phyloP scores from a whole-genome alignment of 345 rosid species.

The Citrus sp. region DNA sequence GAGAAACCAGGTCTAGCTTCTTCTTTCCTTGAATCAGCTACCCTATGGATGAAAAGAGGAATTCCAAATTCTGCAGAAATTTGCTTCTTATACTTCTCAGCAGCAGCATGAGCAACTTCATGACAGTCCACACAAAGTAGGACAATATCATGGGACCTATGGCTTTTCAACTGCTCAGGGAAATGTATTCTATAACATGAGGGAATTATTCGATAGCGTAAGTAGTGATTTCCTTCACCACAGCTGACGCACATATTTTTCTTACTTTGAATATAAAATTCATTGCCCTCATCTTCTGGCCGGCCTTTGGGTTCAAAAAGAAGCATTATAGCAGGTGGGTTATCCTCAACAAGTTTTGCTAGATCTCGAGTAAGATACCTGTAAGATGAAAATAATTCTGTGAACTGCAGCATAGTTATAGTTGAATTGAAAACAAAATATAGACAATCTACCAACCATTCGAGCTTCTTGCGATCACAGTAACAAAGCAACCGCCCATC shows the following conservation, averaged over 20 bases:
- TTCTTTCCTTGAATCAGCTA: slow-evolving; percentile 52
- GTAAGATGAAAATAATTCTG: slow-evolving; percentile 9
- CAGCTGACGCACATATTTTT: slow-evolving; percentile 91
- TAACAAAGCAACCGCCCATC: slow-evolving; percentile 94
- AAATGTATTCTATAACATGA: slow-evolving; percentile 96
- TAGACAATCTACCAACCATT: slow-evolving; percentile 54
- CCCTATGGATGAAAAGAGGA: slow-evolving; percentile 84
- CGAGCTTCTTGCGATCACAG: slow-evolving; percentile 85
- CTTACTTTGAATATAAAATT: slow-evolving; percentile 91
- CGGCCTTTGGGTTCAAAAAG: slow-evolving; percentile 95
- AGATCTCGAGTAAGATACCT: slow-evolving; percentile 81
- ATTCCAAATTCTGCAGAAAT: slow-evolving; percentile 74
- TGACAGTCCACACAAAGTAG: slow-evolving; percentile 97
- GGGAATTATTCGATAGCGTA: slow-evolving; percentile 90
- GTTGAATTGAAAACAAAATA: slow-evolving; percentile 10
- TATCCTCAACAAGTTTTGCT: slow-evolving; percentile 75
- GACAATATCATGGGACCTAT: slow-evolving; percentile 97
- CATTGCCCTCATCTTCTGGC: slow-evolving; percentile 97
- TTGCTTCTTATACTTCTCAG: slow-evolving; percentile 80
- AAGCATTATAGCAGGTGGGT: slow-evolving; percentile 89
- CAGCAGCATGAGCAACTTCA: slow-evolving; percentile 93
- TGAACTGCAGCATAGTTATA: slow-evolving; percentile 10
- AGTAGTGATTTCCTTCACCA: slow-evolving; percentile 91
- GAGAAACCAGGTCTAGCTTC: slow-evolving; percentile 33
- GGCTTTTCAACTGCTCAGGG: slow-evolving; percentile 97